Conservation (phyloP, 306 rosid genomes). For the Fagus crenata region DNA sequence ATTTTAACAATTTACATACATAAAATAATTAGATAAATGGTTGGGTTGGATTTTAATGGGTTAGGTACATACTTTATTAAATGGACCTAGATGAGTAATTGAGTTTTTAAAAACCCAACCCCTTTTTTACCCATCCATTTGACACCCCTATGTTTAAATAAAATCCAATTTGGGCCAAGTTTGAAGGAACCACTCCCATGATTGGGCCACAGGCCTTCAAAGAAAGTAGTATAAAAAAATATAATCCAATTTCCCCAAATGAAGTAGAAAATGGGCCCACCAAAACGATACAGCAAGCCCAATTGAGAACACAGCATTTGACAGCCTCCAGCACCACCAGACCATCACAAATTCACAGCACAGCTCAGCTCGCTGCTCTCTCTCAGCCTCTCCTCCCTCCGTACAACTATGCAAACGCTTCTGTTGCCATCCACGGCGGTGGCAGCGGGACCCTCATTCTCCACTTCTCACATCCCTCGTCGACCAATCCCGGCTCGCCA, state of each 20-base stretch:
- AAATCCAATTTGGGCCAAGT: background rate
- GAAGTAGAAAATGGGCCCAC: background rate
- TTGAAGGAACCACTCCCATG: background rate
- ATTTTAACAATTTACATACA: no score
- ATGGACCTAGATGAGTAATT: no score
- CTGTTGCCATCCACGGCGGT: slow-evolving; percentile 56
- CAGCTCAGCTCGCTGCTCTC: no score
- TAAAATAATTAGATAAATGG: no score
- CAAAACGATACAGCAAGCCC: no score
- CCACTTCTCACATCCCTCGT: slow-evolving; percentile 17
- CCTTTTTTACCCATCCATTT: no score
- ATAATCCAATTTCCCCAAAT: background rate
- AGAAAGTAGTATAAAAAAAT: background rate
- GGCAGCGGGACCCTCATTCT: slow-evolving; percentile 33
- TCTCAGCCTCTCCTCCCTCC: background rate
- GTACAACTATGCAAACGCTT: slow-evolving; percentile 61
- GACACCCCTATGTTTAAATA: no score
- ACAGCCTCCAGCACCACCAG: no score
- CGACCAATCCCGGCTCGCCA: slow-evolving; percentile 33
- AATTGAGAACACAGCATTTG: no score
- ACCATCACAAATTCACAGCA: background rate
- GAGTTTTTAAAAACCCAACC: no score
- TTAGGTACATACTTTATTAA: no score
- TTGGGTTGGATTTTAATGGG: no score
- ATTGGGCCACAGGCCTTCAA: background rate